Evolutionary conservation across 208 protist species (phyloP).

Genomic region (Leishmania mexicana): DNA sequence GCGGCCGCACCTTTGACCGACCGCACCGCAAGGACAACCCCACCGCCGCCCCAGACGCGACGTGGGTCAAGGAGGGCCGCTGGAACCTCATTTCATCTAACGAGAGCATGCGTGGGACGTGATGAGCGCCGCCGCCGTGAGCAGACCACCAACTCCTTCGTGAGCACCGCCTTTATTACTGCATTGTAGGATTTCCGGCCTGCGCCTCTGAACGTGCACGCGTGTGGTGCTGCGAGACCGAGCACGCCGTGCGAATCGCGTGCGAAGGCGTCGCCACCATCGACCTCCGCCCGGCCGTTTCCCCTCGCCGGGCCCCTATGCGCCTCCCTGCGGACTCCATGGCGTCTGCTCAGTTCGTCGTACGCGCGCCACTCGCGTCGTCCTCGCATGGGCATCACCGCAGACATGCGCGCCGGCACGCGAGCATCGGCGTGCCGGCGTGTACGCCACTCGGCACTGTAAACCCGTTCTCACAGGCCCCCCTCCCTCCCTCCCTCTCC

Average conservation of each 20-base stretch:
- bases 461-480: neutral
- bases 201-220: neutral
- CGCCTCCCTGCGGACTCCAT: neutral
- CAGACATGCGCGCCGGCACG: neutral
- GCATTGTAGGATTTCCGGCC: neutral
- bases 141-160: neutral
- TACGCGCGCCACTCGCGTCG: neutral
- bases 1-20: constrained; percentile 54
- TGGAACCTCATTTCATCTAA: constrained; percentile 47
- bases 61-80: constrained; percentile 24
- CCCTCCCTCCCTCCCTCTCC: neutral
- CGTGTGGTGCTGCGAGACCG: neutral
- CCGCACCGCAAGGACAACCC: constrained; percentile 77
- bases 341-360: neutral
- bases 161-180: neutral
- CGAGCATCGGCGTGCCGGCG: neutral
- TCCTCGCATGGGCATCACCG: neutral
- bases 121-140: constrained; percentile 5
- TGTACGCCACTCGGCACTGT: neutral
- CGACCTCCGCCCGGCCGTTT: neutral
- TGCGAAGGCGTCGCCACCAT: neutral
- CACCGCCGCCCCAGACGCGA: constrained; percentile 57
- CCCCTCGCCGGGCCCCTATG: neutral
- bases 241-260: neutral
- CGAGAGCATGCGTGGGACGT: constrained; percentile 60